Evolutionary conservation across 352 stramenopile species (phyloP), one percentile per base, ranked within the genome.

Genomic region (Phytophthora idaei): DNA sequence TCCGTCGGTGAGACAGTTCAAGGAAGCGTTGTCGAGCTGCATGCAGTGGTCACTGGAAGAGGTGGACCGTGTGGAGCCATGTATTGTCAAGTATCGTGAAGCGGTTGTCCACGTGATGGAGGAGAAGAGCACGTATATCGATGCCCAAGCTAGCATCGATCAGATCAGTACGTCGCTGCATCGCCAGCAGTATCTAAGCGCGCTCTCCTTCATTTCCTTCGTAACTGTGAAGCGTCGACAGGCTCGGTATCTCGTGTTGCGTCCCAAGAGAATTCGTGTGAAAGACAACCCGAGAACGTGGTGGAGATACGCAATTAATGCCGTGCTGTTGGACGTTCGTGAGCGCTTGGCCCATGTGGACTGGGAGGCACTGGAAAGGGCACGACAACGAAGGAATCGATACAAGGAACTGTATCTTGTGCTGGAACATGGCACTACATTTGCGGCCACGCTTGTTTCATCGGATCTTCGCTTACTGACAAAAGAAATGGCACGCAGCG

Each of bases 41-140:
- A 71, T 95, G 47, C 83, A 92, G 67, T 95, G 84, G 85, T 83
- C 88, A 0, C 34, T 76, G 7, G 63, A 69, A 15, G 81, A 92
- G 48, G 80, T 93, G 0, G 75, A 87, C n/a, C 71, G 81, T 6
- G 66, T 95, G 3, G 73, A 86, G 48, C 56, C 58, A 2, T 88
- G 74, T 27, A 87, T 94, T 34, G 52, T 77, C 56, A 88, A 85
- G 48, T 95, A 93, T 57, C 83, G 85, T 11, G 85, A 91, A 29
- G 86, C 86, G 0, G 88, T 94, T 27, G 82, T 95, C 27, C 83
- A 93, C 39, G 79, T 94, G 25, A 89, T 95, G 71, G 78, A 93
- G 42, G 87, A 95, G 54, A 95, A 95, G 49, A 93, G 81, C 73
- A 95, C 87, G n/a, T 95, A 93, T 62, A 87, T 95, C 56, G 84